Evolutionary conservation across 805 yeast genomes (phyloP).

Genomic region (Ogataea siamensis): DNA sequence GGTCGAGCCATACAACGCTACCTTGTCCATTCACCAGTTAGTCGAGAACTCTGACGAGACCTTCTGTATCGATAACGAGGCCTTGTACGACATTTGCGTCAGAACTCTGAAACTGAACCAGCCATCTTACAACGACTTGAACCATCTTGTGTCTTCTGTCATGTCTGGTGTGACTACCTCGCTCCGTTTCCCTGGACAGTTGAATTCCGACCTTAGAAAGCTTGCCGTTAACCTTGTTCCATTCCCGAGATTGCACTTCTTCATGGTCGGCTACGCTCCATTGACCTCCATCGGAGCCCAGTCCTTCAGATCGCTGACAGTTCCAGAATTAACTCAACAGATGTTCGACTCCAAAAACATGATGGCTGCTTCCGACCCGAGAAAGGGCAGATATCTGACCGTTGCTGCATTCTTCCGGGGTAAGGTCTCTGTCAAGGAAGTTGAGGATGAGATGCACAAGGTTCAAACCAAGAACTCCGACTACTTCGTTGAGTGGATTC

Average conservation of each 20-base stretch:
- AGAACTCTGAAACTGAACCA: slow-evolving; percentile 76
- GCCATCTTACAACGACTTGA: slow-evolving; percentile 78
- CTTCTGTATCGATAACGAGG: slow-evolving; percentile 93
- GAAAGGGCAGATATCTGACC: slow-evolving; percentile 86
- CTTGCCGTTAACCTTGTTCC: slow-evolving; percentile 93
- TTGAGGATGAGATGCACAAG: slow-evolving; percentile 87
- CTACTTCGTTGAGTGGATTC: slow-evolving; percentile 94
- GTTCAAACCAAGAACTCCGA: slow-evolving; percentile 79
- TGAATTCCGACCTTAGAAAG: slow-evolving; percentile 88
- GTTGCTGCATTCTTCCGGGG: slow-evolving; percentile 95
- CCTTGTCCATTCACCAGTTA: slow-evolving; percentile 85
- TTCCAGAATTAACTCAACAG: slow-evolving; percentile 91
- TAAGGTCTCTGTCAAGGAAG: slow-evolving; percentile 87
- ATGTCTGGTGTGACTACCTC: slow-evolving; percentile 97
- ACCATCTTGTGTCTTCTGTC: slow-evolving; percentile 80
- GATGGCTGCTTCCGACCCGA: slow-evolving; percentile 96
- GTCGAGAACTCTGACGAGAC: slow-evolving; percentile 91
- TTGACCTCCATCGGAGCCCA: slow-evolving; percentile 77
- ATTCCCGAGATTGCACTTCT: slow-evolving; percentile 92
- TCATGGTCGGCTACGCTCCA: slow-evolving; percentile 95
- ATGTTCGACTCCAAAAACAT: slow-evolving; percentile 88
- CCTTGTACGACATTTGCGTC: slow-evolving; percentile 85
- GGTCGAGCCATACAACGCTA: slow-evolving; percentile 93
- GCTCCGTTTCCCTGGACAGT: slow-evolving; percentile 91
- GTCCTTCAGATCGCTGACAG: slow-evolving; percentile 79